Conservation (phyloP, 345 rosid genomes). For the Durio zibethinus region DNA sequence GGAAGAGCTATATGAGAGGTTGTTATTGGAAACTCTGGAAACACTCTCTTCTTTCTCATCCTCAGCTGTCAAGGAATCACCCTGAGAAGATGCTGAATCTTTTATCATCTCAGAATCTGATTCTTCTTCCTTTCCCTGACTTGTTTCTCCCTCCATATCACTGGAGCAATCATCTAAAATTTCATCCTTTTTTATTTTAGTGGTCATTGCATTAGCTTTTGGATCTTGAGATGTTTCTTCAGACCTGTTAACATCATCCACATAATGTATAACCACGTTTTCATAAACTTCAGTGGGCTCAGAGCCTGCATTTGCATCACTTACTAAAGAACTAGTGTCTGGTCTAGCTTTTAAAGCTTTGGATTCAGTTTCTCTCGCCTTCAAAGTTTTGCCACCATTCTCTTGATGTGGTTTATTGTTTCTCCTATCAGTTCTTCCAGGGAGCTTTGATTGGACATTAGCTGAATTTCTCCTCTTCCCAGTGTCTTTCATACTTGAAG, state of each 20-base stretch:
- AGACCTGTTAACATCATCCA: slow-evolving; percentile 55
- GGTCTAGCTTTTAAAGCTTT: slow-evolving; percentile 43
- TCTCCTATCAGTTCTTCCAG: slow-evolving; percentile 47
- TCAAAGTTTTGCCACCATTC: slow-evolving; percentile 37
- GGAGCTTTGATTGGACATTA: slow-evolving; percentile 49
- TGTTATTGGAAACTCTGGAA: slow-evolving; percentile 28
- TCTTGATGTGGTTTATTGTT: slow-evolving; percentile 45
- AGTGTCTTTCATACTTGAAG: slow-evolving; percentile 40
- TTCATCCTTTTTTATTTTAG: slow-evolving; percentile 27
- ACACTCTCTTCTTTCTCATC: slow-evolving; percentile 50
- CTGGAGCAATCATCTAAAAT: slow-evolving; percentile 34
- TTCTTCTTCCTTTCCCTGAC: slow-evolving; percentile 44
- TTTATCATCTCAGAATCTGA: slow-evolving; percentile 53
- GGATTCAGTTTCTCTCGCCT: slow-evolving; percentile 40
- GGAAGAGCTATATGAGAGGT: slow-evolving; percentile 22
- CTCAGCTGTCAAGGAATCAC: slow-evolving; percentile 39
- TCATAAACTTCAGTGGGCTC: slow-evolving; percentile 59
- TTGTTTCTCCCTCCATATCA: slow-evolving; percentile 41
- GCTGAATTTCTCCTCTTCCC: slow-evolving; percentile 52
- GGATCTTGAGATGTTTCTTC: slow-evolving; percentile 33
- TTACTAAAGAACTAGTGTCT: slow-evolving; percentile 35
- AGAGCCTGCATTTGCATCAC: slow-evolving; percentile 56
- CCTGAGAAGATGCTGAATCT: slow-evolving; percentile 57
- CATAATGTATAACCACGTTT: slow-evolving; percentile 53
- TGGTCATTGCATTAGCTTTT: slow-evolving; percentile 20